These are phyloP conservation scores for Zygoascus bituminiphila DNA, from an alignment of 805 yeast genomes.

Conservation along the genomic window DNA sequence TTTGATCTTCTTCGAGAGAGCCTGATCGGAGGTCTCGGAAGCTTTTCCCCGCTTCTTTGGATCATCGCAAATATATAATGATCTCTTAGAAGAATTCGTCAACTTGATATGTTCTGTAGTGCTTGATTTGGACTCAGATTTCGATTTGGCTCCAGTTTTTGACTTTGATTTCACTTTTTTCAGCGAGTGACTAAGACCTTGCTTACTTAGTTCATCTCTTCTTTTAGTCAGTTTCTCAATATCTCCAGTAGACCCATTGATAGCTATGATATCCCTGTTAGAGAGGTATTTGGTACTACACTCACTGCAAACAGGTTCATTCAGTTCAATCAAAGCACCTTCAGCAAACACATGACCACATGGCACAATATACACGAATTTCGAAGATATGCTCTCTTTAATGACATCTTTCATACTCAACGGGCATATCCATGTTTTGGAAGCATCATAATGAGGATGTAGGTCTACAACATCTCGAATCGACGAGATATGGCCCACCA, in stretches of 20 bases:
- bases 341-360: conserved; percentile 24
- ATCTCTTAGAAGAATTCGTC: too few species aligned
- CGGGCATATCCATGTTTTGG: conserved; percentile 29
- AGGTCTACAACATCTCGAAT: conserved; percentile 38
- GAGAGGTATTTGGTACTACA: conserved; percentile 6
- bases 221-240: not conserved
- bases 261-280: not conserved
- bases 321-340: conserved; percentile 16
- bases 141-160: too few species aligned
- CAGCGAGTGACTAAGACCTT: not conserved
- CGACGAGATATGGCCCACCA: conserved; percentile 30
- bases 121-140: too few species aligned
- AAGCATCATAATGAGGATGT: conserved; percentile 23
- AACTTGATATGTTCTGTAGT: too few species aligned
- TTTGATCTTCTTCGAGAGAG: too few species aligned
- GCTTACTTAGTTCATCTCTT: not conserved
- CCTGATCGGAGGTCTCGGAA: too few species aligned
- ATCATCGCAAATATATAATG: too few species aligned
- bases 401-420: conserved; percentile 29
- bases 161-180: too few species aligned
- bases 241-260: not conserved
- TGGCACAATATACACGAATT: conserved; percentile 37
- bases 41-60: too few species aligned
- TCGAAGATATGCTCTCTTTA: conserved; percentile 21
- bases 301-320: conserved; percentile 1